Evolutionary conservation across 2,329 filamentous ascomycete genomes (phyloP), one percentile per base, ranked within the genome.

Genomic region (Fusarium nygamai): DNA sequence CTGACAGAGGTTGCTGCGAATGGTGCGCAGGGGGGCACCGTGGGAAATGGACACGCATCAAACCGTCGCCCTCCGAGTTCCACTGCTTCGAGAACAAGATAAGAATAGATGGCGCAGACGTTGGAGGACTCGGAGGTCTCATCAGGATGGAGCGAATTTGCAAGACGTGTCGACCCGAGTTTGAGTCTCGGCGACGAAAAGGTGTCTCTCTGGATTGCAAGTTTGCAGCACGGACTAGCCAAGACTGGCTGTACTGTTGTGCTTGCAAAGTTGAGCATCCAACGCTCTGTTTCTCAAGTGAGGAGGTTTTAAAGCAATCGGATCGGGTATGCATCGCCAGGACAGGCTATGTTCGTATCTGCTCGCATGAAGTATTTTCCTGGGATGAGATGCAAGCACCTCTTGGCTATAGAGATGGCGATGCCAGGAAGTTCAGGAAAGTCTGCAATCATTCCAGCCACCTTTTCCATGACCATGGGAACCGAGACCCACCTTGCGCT

Each of bases 401-500:
- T 24, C n/a, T 44, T 19, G n/a, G n/a, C 16, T 17, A 7, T 0
- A 22, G 14, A 8, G 14, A 7, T 9, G 14, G 1, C 9, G n/a
- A 11, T 8, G 1, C 0, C 3, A 24, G 6, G 6, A 24, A 6
- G 4, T 24, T 46, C 11, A 46, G 3, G 8, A 46, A 20, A 3
- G 17, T 6, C 5, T 46, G 29, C 29, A 19, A 50, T 0, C 29
- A 50, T 33, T 5, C 29, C 7, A 33, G 29, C 16, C 47, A 50
- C 29, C 4, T 0, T 16, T 5, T 29, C 0, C 44, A 43, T 43
- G 5, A 24, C 1, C 14, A 41, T 10, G 22, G n/a, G 13, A 12
- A 6, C 16, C 39, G 22, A 41, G 13, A 3, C 12, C 22, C 14
- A n/a, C 39, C 39, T 5, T 9, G 5, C 13, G 39, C 1, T n/a